Evolutionary conservation across 2,329 filamentous ascomycete species (phyloP), one percentile per base, ranked within the genome.

Genomic region (Cladosporium velox): DNA sequence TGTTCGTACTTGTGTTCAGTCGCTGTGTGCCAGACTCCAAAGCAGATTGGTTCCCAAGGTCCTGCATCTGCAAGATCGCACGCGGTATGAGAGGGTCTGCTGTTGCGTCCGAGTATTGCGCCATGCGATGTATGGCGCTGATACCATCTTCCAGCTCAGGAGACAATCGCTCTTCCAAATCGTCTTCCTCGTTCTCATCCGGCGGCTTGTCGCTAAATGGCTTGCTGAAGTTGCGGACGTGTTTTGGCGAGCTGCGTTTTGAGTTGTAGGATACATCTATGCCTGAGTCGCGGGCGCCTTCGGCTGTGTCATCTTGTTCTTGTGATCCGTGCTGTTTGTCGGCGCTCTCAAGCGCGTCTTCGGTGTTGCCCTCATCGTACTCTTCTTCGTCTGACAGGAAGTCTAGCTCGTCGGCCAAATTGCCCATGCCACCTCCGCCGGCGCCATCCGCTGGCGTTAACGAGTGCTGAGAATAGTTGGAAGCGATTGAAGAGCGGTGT

Each of bases 401-500:
- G 1, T 90, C 91, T 58, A 95, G 81, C 77, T 95, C 91, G 77
- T 94, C 91, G 1, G 91, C 91, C 59, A 95, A 78, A 71, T 92
- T 93, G 35, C 91, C 91, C 68, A 92, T 81, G 10, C 89, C 89
- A 57, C 79, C 80, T 60, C 75, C 77, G 18, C 72, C 75, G 11
- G 70, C 15, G 79, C 78, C 49, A 73, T 76, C 2, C 77, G 76
- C 54, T 74, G 77, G 64, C 74, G 73, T 64, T 79, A 76, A 21
- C 80, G 79, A 67, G 79, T 73, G 54, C 14, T 57, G 51, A 14
- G 75, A 77, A 38, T 72, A 67, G 57, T 71, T 71, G 12, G 75
- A 77, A 1, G 72, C 73, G 61, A 73, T 74, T 15, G 74, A 76
- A 66, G 77, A 73, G 41, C 76, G 70, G 62, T 76, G 70, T 65